phyloP scores from a whole-genome alignment of 805 yeast species.

The Kuraishia capsulata region DNA sequence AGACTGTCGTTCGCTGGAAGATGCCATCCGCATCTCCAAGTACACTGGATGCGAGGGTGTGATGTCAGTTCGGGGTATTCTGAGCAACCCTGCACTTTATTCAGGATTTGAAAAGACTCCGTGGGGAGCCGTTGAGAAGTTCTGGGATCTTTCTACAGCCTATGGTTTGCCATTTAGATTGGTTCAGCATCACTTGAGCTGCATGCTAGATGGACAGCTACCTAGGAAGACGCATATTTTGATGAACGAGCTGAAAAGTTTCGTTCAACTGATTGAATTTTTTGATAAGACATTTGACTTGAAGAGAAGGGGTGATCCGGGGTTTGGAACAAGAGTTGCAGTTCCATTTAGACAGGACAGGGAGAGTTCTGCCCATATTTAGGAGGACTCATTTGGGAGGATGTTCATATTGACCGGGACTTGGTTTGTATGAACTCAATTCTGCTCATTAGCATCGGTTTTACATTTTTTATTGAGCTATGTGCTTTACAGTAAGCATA shows the following conservation, averaged over 20 bases:
- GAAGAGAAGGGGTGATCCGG: slow-evolving; percentile 56
- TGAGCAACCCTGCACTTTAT: slow-evolving; percentile 83
- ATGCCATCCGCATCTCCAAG: slow-evolving; percentile 52
- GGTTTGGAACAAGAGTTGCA: slow-evolving; percentile 44
- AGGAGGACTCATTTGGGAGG: not conserved
- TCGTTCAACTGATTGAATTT: slow-evolving; percentile 72
- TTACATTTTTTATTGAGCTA: not conserved
- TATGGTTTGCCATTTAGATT: slow-evolving; percentile 83
- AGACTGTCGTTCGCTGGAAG: slow-evolving; percentile 70
- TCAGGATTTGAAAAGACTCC: slow-evolving; percentile 69
- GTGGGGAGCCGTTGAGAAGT: slow-evolving; percentile 83
- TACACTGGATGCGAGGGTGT: slow-evolving; percentile 81
- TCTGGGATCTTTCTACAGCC: slow-evolving; percentile 69
- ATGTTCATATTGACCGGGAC: too few relatives aligned
- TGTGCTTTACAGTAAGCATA: not conserved
- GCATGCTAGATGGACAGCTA: slow-evolving; percentile 65
- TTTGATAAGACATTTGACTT: slow-evolving; percentile 64
- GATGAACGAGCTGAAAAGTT: slow-evolving; percentile 50
- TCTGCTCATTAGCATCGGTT: too few relatives aligned
- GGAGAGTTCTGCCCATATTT: slow-evolving; percentile 18
- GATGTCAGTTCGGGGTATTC: slow-evolving; percentile 89
- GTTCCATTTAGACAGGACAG: slow-evolving; percentile 21
- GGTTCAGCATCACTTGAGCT: slow-evolving; percentile 78
- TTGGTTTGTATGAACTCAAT: too few relatives aligned
- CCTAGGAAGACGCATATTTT: slow-evolving; percentile 40